These are phyloP conservation scores for Nitzschia putrida DNA, from an alignment of 108 stramenopile genomes.

Conservation along the genomic window DNA sequence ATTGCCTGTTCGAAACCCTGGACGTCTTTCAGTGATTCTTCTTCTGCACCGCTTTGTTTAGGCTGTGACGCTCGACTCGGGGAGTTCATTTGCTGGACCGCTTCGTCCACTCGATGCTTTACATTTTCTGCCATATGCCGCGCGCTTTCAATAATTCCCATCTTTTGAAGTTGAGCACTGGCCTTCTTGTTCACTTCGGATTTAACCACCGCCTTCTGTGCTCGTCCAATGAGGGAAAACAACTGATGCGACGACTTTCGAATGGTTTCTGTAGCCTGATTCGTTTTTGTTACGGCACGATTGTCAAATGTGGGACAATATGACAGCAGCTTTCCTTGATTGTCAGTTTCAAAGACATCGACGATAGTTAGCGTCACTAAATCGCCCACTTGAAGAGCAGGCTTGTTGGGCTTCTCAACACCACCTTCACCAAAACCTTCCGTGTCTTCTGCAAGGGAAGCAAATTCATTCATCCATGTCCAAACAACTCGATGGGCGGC, in stretches of 20 bases:
- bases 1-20: slow-evolving; percentile 44
- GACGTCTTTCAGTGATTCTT: slow-evolving; percentile 19
- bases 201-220: slow-evolving; percentile 60
- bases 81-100: slow-evolving; percentile 39
- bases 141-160: slow-evolving; percentile 47
- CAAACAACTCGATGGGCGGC: slow-evolving; percentile 87
- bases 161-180: slow-evolving; percentile 27
- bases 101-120: slow-evolving; percentile 50
- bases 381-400: slow-evolving; percentile 78
- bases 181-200: slow-evolving; percentile 58
- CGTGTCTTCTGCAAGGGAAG: slow-evolving; percentile 30
- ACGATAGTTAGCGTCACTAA: slow-evolving; percentile 86
- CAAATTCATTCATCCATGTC: slow-evolving; percentile 92
- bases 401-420: slow-evolving; percentile 8
- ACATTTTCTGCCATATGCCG: slow-evolving; percentile 43
- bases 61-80: slow-evolving; percentile 4
- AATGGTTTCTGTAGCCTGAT: slow-evolving; percentile 65
- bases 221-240: slow-evolving; percentile 56
- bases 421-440: slow-evolving; percentile 9
- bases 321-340: slow-evolving; percentile 74
- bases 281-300: slow-evolving; percentile 73
- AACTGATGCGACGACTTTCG: slow-evolving; percentile 67
- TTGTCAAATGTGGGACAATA: slow-evolving; percentile 92
- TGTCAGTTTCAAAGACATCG: slow-evolving; percentile 89
- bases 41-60: background rate